Evolutionary conservation across 768 basidiomycete species (phyloP), one percentile per base, ranked within the genome.

Genomic region (Suillus ampliporus): DNA sequence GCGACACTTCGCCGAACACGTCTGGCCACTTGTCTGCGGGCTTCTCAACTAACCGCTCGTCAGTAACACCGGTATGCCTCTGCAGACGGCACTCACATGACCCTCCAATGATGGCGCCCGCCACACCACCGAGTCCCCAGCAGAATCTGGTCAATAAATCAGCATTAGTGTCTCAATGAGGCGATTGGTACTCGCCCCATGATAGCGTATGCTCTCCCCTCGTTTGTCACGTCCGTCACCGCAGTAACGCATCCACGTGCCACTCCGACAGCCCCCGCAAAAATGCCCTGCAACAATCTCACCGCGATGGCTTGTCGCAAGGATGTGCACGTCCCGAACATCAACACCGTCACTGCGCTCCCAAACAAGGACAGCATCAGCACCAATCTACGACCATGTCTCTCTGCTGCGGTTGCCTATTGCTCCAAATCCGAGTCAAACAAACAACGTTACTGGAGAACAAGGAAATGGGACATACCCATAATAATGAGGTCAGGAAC

Each of bases 111-210:
- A 95, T 90, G 51, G 91, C 91, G 48, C 94, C 94, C 51, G 89
- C 86, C 14, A 95, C 93, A 85, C 96, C 97, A 64, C 97, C 97
- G 66, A 99, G 86, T 64, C 95, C 96, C 97, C 97, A 97, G 67
- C 89, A 93, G 75, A 97, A 97, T 13, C 91, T 94, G 61, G 35
- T 3, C 61, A 54, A 62, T 37, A 46, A 54, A 47, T 43, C 44
- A 56, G 48, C 50, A 23, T 64, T 47, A 47, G 34, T 21, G 58
- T 31, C 38, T 53, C 48, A 51, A 35, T 38, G 43, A 52, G 26
- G 50, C 21, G 34, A 40, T n/a, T 28, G 11, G 38, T 43, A 28
- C 11, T 50, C 67, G 91, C 87, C 95, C 96, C 52, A 98, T 80
- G 61, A 96, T 92, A 51, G 95, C 94, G 75, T 98, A 99, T 26